These are phyloP conservation scores for Lyophyllum atratum DNA, from an alignment of 768 basidiomycete species.

Conservation along the genomic window DNA sequence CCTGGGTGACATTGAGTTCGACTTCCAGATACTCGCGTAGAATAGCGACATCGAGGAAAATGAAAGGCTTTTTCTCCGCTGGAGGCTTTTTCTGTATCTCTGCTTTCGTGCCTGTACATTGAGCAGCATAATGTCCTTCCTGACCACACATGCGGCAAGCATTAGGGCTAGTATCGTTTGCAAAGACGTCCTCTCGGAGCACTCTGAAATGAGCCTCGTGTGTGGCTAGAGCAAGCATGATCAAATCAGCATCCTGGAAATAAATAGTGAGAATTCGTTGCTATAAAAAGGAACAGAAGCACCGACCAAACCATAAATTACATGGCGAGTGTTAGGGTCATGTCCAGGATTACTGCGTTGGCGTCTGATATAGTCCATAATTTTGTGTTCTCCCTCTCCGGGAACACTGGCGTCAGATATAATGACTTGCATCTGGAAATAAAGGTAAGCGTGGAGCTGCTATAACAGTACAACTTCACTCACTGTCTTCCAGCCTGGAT, in stretches of 20 bases:
- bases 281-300: not conserved
- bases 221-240: constrained; percentile 97
- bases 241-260: constrained; percentile 92
- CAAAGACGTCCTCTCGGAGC: constrained; percentile 96
- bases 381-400: constrained; percentile 99
- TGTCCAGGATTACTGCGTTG: constrained; percentile 87
- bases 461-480: constrained; percentile 22
- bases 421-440: constrained; percentile 81
- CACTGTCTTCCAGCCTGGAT: constrained; percentile 95
- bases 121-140: constrained; percentile 92
- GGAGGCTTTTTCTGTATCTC: constrained; percentile 67
- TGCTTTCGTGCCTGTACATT: constrained; percentile 84
- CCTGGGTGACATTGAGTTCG: constrained; percentile 82
- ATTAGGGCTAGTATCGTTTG: constrained; percentile 69
- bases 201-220: constrained; percentile 99
- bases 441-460: constrained; percentile 7
- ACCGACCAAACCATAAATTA: constrained; percentile 94
- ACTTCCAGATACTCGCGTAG: constrained; percentile 97
- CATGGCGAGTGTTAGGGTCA: constrained; percentile 93
- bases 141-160: constrained; percentile 94
- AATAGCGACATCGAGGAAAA: constrained; percentile 96
- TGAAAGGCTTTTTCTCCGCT: constrained; percentile 91
- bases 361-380: constrained; percentile 96
- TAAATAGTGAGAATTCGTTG: constrained; percentile 16
- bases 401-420: constrained; percentile 97